Percentiles rank a stretch among this genome's conserved stretches.
phyloP scores from a whole-genome alignment of 1,284 basidiomycete species.

The Sporisorium sorghi region DNA sequence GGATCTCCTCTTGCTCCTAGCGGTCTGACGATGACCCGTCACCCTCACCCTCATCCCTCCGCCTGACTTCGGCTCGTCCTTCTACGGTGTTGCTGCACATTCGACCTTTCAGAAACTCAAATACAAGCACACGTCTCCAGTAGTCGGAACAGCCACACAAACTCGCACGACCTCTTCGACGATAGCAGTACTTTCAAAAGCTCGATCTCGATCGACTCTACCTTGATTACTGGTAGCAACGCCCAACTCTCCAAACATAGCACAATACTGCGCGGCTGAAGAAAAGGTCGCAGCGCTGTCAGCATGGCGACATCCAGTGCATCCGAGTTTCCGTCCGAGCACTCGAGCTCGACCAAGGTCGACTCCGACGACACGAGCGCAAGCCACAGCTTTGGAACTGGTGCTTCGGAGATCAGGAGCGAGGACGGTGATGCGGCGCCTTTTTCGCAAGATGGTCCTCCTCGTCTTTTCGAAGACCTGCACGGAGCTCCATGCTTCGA shows the following conservation, averaged over 20 bases:
- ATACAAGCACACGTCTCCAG: not conserved
- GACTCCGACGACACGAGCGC: not conserved
- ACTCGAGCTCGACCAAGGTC: not conserved
- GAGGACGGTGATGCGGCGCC: not conserved
- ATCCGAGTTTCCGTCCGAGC: not conserved
- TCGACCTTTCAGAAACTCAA: not conserved
- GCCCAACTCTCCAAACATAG: not conserved
- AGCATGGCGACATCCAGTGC: not conserved
- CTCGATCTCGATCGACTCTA: not conserved
- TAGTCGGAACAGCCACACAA: too few relatives aligned
- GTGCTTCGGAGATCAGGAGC: not conserved
- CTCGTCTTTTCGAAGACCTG: not conserved
- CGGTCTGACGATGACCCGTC: not conserved
- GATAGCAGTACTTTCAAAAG: not conserved
- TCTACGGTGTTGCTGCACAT: not conserved
- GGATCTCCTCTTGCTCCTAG: not conserved
- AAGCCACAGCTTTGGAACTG: not conserved
- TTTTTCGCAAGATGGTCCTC: not conserved
- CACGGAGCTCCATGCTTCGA: not conserved
- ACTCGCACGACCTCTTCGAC: not conserved
- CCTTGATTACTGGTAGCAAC: not conserved
- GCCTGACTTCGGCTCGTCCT: not conserved
- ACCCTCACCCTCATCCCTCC: not conserved
- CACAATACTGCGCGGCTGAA: not conserved
- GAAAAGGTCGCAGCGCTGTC: not conserved